These are phyloP conservation scores for Aspergillus fumigatus DNA, from an alignment of 2,329 filamentous ascomycete genomes.

Conservation along the genomic window DNA sequence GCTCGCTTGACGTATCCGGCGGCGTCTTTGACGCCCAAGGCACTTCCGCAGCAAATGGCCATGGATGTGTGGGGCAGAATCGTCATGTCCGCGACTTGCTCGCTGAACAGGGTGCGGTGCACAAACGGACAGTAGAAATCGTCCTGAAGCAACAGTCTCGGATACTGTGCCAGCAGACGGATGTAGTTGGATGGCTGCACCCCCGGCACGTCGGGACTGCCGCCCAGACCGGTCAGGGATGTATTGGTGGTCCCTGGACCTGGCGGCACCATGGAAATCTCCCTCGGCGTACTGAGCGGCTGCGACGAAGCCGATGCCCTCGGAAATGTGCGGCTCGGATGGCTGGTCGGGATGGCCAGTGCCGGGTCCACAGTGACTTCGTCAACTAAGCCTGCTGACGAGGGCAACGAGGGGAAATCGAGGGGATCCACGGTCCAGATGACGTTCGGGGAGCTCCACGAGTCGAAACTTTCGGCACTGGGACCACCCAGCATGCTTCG, in stretches of 20 bases:
- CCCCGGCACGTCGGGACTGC: background rate
- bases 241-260: background rate
- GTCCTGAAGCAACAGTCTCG: constrained; percentile 11
- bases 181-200: background rate
- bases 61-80: constrained; percentile 17
- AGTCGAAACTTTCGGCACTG: background rate
- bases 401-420: constrained; percentile 1
- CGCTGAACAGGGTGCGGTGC: constrained; percentile 15
- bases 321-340: background rate
- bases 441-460: constrained; percentile 1
- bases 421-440: background rate
- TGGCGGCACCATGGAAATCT: background rate
- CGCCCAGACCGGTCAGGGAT: background rate
- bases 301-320: background rate
- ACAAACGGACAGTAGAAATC: constrained; percentile 14
- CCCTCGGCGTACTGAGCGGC: background rate
- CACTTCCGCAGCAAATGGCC: constrained; percentile 18
- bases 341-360: background rate
- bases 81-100: constrained; percentile 16
- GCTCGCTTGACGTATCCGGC: constrained; percentile 13
- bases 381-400: background rate
- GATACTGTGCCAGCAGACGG: constrained; percentile 14
- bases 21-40: constrained; percentile 10
- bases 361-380: background rate
- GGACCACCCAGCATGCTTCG: background rate